These are phyloP conservation scores for Asparagopsis taxiformis DNA, from an alignment of 31 red algal species.

Conservation along the genomic window DNA sequence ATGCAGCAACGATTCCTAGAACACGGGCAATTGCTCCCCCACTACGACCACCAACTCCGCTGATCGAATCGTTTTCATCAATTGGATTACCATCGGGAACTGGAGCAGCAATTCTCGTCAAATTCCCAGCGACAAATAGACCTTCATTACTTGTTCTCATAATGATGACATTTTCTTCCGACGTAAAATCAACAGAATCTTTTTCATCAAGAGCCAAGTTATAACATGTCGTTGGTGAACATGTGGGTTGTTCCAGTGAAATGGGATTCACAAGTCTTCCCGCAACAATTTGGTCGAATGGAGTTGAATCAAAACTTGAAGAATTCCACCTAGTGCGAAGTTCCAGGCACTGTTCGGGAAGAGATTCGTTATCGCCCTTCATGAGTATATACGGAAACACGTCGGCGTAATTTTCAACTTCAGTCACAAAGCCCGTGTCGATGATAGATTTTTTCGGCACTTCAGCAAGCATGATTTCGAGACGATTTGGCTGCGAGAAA, in stretches of 20 bases:
- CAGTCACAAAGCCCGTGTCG: slow-evolving; percentile 23
- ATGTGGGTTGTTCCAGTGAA: background rate
- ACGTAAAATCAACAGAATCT: background rate
- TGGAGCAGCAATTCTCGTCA: background rate
- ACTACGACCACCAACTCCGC: slow-evolving; percentile 4
- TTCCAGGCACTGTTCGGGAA: slow-evolving; percentile 25
- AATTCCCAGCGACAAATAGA: background rate
- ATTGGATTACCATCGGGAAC: background rate
- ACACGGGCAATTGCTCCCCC: slow-evolving; percentile 5
- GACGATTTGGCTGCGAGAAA: slow-evolving; percentile 4
- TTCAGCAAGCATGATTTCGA: background rate
- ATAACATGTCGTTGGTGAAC: background rate
- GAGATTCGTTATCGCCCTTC: slow-evolving; percentile 9
- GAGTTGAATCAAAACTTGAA: background rate
- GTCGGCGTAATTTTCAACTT: slow-evolving; percentile 17
- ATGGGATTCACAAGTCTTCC: background rate
- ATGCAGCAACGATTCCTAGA: slow-evolving; percentile 20
- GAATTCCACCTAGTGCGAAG: slow-evolving; percentile 16
- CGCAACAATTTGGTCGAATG: background rate
- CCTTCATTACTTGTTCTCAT: background rate
- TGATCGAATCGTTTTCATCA: background rate
- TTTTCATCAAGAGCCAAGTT: background rate
- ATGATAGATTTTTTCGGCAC: slow-evolving; percentile 10
- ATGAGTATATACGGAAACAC: slow-evolving; percentile 13
- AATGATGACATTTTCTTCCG: background rate